These are phyloP conservation scores for Sherardia arvensis DNA, from an alignment of 257 asterid species.

Conservation along the genomic window DNA sequence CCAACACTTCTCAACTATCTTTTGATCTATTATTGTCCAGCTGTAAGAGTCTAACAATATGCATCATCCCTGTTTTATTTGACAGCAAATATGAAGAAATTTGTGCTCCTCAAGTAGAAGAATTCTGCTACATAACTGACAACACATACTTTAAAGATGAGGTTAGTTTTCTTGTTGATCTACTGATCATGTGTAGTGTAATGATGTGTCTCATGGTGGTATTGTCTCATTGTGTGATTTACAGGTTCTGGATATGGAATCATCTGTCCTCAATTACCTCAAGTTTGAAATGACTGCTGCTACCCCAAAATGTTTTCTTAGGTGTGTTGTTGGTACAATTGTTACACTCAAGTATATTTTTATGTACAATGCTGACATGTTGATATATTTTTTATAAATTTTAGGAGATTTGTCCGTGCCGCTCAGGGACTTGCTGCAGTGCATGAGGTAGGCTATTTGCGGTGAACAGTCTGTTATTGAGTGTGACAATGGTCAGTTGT, in stretches of 20 bases:
- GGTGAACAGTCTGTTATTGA: background rate
- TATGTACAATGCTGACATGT: background rate
- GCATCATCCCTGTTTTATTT: conserved; percentile 1
- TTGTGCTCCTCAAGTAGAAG: conserved; percentile 89
- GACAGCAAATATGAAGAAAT: conserved; percentile 92
- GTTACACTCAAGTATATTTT: background rate
- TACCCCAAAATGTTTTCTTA: conserved; percentile 70
- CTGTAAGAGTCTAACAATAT: background rate
- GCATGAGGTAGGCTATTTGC: conserved; percentile 42
- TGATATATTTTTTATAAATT: conserved; percentile 7
- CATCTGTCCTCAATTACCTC: conserved; percentile 56
- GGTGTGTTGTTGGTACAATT: conserved; percentile 27
- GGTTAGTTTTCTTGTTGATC: conserved; percentile 18
- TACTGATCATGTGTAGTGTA: background rate
- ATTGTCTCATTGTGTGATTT: background rate
- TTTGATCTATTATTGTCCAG: background rate
- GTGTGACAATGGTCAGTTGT: background rate
- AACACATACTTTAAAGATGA: conserved; percentile 86
- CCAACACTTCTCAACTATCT: background rate
- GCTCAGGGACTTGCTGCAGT: conserved; percentile 50
- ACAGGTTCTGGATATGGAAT: conserved; percentile 87
- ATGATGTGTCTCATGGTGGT: background rate
- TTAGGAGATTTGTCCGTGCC: conserved; percentile 79
- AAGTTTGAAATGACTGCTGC: conserved; percentile 95
- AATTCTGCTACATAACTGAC: conserved; percentile 88